These are phyloP conservation scores for Penicillium turbatum DNA, from an alignment of 495 filamentous ascomycete species.

Conservation along the genomic window DNA sequence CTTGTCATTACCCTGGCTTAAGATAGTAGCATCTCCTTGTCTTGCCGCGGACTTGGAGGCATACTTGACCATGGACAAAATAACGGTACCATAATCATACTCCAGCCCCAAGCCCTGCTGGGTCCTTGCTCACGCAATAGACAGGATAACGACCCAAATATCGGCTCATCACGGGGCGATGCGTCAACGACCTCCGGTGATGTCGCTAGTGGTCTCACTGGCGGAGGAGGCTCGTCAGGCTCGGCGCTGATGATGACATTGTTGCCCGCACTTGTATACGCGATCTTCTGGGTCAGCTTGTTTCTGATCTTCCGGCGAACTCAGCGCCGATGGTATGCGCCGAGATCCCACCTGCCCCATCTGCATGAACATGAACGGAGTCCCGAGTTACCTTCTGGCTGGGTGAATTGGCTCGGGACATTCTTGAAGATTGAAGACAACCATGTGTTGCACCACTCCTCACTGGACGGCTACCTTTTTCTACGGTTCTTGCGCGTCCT, in stretches of 20 bases:
- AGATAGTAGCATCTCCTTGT: neutral
- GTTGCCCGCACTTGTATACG: constrained; percentile 62
- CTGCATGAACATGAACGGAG: constrained; percentile 52
- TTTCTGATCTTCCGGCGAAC: constrained; percentile 72
- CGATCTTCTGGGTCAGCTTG: constrained; percentile 59
- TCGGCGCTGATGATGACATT: constrained; percentile 67
- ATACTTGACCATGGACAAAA: constrained; percentile 9
- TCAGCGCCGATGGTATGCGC: constrained; percentile 74
- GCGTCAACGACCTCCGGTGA: constrained; percentile 37
- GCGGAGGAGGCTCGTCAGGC: constrained; percentile 33
- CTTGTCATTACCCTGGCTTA: neutral
- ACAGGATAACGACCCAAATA: constrained; percentile 41
- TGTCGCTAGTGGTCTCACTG: constrained; percentile 27
- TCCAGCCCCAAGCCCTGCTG: neutral
- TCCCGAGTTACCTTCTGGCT: constrained; percentile 42
- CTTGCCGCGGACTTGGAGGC: constrained; percentile 1
- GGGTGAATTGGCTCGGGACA: constrained; percentile 59
- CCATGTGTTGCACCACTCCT: constrained; percentile 59
- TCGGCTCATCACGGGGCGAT: constrained; percentile 42
- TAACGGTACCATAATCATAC: constrained; percentile 5
- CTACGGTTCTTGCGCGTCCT: constrained; percentile 71
- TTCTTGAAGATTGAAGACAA: constrained; percentile 59
- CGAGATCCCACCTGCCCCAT: constrained; percentile 73
- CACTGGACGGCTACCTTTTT: constrained; percentile 78
- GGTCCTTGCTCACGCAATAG: neutral